Evolutionary conservation across 2,329 filamentous ascomycete genomes (phyloP), one percentile per base, ranked within the genome.

Genomic region (Pestalotiopsis sp.): DNA sequence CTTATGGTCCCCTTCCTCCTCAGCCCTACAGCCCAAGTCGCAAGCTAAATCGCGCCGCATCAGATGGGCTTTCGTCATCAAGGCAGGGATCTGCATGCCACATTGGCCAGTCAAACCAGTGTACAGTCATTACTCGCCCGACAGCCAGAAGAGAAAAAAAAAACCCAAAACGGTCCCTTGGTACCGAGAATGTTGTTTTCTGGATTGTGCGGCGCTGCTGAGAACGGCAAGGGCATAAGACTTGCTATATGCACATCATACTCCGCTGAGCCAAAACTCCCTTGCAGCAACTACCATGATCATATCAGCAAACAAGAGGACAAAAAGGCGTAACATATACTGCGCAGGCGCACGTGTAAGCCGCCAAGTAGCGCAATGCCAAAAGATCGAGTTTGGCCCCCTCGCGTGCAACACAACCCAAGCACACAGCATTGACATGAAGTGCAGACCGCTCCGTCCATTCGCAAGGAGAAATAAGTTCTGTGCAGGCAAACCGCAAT

Each of bases 1-100:
- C 45, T 20, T n/a, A 52, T 17, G 45, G 45, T 20, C 45, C 45
- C 20, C 20, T 59, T 59, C 57, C n/a, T 23, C 14, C 39, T 64
- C 61, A 64, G 61, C 61, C 61, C 61, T 64, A 64, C 61, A 64
- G 41, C 38, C 39, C 41, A 31, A 36, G 39, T 49, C 36, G 20
- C 57, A 39, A 45, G 13, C 41, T 64, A 52, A 52, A 64, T 14
- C 20, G 38, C 25, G 61, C 39, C 61, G 20, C 59, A 39, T 62
- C 27, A 41, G 39, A 64, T 64, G 39, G 38, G 61, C 61, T 64
- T 64, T 20, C 39, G 25, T 20, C 61, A 49, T 49, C 36, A 62
- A 9, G 36, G 39, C 61, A 52, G 61, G 61, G 38, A 52, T 64
- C 38, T 14, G 59, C n/a, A 27, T 59, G 23, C 23, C 25, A 59